Percentiles rank a stretch among this genome's conserved stretches.
Conservation (phyloP, 768 basidiomycete genomes). For the Cystobasidium ongulense region DNA sequence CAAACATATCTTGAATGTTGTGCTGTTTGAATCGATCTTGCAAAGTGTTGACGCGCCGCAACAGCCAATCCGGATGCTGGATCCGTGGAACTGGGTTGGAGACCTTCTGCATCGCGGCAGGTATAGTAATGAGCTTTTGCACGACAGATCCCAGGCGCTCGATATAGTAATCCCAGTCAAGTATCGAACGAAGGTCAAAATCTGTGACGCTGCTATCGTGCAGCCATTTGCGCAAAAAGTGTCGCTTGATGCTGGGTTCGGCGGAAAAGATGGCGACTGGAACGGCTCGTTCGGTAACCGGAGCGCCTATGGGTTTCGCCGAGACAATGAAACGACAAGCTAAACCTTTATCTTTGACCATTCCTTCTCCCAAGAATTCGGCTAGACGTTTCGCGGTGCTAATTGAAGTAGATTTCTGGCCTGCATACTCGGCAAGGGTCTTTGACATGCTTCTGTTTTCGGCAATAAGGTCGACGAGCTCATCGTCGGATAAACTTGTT, state of each 20-base stretch:
- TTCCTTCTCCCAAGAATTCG: conserved; percentile 92
- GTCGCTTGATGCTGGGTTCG: conserved; percentile 78
- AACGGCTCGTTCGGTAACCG: conserved; percentile 92
- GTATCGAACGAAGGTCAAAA: conserved; percentile 85
- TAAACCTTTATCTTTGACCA: conserved; percentile 99
- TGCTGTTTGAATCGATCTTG: conserved; percentile 98
- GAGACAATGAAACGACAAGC: conserved; percentile 99
- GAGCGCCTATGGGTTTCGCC: conserved; percentile 78
- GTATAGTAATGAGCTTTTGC: conserved; percentile 97
- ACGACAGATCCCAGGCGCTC: conserved; percentile 95
- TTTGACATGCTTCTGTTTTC: conserved; percentile 97
- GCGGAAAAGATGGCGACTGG: conserved; percentile 97
- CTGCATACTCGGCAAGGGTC: conserved; percentile 89
- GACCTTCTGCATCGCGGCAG: conserved; percentile 95
- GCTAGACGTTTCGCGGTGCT: conserved; percentile 89
- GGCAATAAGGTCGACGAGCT: conserved; percentile 93
- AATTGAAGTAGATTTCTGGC: conserved; percentile 96
- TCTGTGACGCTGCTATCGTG: conserved; percentile 78
- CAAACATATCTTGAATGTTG: conserved; percentile 91
- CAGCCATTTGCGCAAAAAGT: conserved; percentile 89
- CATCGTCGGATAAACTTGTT: conserved; percentile 75
- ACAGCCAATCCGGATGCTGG: conserved; percentile 94
- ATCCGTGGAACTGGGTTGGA: conserved; percentile 92
- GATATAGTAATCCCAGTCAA: conserved; percentile 98
- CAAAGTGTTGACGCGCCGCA: conserved; percentile 74